Evolutionary conservation across 2,329 filamentous ascomycete species (phyloP), one percentile per base, ranked within the genome.

Genomic region (Passalora sequoiae): DNA sequence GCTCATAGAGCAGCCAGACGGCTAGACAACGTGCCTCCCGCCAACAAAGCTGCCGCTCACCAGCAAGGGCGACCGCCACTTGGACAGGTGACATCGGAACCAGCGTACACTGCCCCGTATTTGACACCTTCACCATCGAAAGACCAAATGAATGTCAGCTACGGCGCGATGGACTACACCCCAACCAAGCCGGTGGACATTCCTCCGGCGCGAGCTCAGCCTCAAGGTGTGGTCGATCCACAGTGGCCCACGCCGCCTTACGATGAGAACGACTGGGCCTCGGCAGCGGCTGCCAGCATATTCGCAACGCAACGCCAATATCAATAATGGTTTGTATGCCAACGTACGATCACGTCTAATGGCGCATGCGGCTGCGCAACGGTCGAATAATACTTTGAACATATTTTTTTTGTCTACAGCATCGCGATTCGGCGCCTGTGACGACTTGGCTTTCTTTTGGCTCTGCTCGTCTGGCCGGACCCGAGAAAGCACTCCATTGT

Each of bases 161-260:
- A 91, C 62, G 78, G 79, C n/a, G 79, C 74, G 19, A 74, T 75
- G 19, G 73, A 77, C 25, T 76, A 81, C 59, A 71, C 71, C 0
- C 77, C 83, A 2, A 79, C 83, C 6, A 86, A 84, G 65, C 85
- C 86, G 8, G 66, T 89, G 51, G 77, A 86, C 54, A 80, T 86
- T 42, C 73, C 75, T 59, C 79, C 80, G 61, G 76, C 77, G 33
- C 70, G 71, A 59, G 69, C 67, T 9, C 68, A 73, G 48, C 65
- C 76, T 52, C 68, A 73, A 42, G 61, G 69, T 43, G 69, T 71
- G 16, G 67, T 62, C 24, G 62, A 74, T 42, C 75, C 81, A 28
- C 92, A 95, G 68, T 96, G 89, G 84, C 91, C 89, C 3, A 97
- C 92, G 12, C 92, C 92, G 16, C 91, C 92, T 3, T 95, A 96